Percentiles rank a stretch among this genome's conserved stretches.
phyloP scores from a whole-genome alignment of 164 flowering plant genomes.

The Platanus orientalis region DNA sequence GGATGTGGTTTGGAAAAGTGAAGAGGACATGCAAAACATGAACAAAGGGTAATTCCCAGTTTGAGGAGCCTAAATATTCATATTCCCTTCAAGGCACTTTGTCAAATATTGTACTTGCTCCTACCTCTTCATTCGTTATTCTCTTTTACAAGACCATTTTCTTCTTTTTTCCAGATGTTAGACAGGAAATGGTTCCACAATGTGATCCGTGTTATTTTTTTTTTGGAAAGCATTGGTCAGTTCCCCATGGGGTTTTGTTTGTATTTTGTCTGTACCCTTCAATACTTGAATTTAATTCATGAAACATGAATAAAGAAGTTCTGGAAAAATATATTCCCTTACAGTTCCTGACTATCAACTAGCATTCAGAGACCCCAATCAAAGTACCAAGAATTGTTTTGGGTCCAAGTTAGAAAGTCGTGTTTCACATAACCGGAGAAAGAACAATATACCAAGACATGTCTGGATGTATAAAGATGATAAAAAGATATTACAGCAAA shows the following conservation, averaged over 20 bases:
- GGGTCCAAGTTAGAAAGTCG: no score
- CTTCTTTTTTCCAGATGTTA: not conserved
- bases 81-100: not conserved
- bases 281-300: not conserved
- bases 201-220: slow-evolving; percentile 19
- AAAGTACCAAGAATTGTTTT: no score
- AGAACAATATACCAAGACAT: no score
- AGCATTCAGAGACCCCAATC: no score
- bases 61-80: not conserved
- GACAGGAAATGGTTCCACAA: slow-evolving; percentile 5
- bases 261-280: slow-evolving; percentile 1
- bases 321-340: not conserved
- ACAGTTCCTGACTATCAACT: no score
- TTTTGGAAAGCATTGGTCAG: slow-evolving; percentile 17
- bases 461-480: no score
- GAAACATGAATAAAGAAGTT: slow-evolving; percentile 1
- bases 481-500: no score
- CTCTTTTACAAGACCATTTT: not conserved
- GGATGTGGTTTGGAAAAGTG: slow-evolving; percentile 94
- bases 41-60: slow-evolving; percentile 2
- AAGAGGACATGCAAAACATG: slow-evolving; percentile 66
- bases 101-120: no score
- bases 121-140: slow-evolving; percentile 12
- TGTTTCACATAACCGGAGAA: no score
- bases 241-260: not conserved